Conservation (phyloP, 1,284 basidiomycete genomes). For the Vanrija sp. region DNA sequence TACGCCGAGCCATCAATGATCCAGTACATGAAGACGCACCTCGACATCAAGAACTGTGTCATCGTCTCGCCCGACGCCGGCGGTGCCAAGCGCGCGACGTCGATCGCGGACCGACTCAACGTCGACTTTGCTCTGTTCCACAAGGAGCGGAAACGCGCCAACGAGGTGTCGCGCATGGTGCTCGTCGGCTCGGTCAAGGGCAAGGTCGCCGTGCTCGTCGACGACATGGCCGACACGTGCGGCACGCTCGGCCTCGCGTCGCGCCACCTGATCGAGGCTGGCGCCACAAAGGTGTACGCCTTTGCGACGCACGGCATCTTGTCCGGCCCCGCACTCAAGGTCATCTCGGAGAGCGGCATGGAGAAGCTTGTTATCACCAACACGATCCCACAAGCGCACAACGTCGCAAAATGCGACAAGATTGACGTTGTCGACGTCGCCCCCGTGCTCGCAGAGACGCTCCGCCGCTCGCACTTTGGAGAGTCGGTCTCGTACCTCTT, state of each 20-base stretch:
- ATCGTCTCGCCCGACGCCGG: conserved; percentile 99
- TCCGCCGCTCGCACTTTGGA: conserved; percentile 65
- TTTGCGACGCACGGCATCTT: conserved; percentile 98
- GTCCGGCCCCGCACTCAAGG: conserved; percentile 76
- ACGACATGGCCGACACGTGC: conserved; percentile 99
- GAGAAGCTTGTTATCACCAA: conserved; percentile 98
- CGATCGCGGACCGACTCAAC: conserved; percentile 92
- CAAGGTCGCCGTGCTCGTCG: conserved; percentile 95
- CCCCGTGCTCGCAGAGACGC: conserved; percentile 93
- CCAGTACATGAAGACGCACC: conserved; percentile 89
- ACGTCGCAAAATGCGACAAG: conserved; percentile 72
- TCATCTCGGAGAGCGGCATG: conserved; percentile 68
- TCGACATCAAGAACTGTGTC: conserved; percentile 80
- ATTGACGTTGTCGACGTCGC: conserved; percentile 96
- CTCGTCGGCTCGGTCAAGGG: conserved; percentile 90
- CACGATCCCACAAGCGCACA: conserved; percentile 86
- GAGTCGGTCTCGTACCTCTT: conserved; percentile 51
- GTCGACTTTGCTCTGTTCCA: conserved; percentile 99
- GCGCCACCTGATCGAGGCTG: conserved; percentile 81
- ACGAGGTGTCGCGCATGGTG: conserved; percentile 98
- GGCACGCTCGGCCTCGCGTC: conserved; percentile 94
- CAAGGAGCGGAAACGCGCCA: conserved; percentile 99
- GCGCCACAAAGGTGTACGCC: conserved; percentile 79
- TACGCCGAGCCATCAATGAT: conserved; percentile 97
- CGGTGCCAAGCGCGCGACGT: conserved; percentile 96